Base-by-base conservation (phyloP, 495 filamentous ascomycete species). In the Ascobolus immersus region DNA sequence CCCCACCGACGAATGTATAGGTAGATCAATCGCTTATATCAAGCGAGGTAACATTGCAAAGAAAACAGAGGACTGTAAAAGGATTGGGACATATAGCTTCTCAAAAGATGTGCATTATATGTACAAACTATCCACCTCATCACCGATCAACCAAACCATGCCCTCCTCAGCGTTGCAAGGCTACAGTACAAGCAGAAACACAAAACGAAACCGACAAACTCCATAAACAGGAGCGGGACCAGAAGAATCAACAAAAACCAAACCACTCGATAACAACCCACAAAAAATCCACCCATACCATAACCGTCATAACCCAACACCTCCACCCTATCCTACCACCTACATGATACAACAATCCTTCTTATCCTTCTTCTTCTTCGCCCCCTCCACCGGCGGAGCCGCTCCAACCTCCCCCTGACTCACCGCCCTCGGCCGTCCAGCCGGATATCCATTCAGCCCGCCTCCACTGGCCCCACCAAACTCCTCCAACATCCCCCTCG, bases 401-500 rank as follows among this genome's bases (percentile, higher is more conserved):
- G 24, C 11, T 2, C 36, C 30, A 30, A 28, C 30, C 1, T 1
- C 21, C 15, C 7, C n/a, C 11, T 17, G 12, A 31, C 11, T 17
- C 11, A n/a, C 10, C 11, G 11, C 11, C 28, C 9, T n/a, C 1
- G 9, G 12, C 9, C 15, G 31, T 17, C 17, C n/a, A n/a, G 12
- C 28, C 4, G n/a, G n/a, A 31, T 17, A 13, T 17, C 28, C 4
- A 14, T 17, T 27, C 17, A 28, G 14, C 15, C 22, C 21, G 2
- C 30, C 22, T 11, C 34, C 44, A 15, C 42, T 26, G 2, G 25
- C 21, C n/a, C 34, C 38, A 3, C 22, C 19, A 21, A 43, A 29
- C 34, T 43, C 41, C n/a, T 43, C 33, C 19, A 43, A 20, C 14
- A 43, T 22, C 6, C 39, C 39, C 13, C 41, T 29, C 17, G 41